phyloP scores from a whole-genome alignment of 371 early-diverging fungal species.

The Apophysomyces variabilis region DNA sequence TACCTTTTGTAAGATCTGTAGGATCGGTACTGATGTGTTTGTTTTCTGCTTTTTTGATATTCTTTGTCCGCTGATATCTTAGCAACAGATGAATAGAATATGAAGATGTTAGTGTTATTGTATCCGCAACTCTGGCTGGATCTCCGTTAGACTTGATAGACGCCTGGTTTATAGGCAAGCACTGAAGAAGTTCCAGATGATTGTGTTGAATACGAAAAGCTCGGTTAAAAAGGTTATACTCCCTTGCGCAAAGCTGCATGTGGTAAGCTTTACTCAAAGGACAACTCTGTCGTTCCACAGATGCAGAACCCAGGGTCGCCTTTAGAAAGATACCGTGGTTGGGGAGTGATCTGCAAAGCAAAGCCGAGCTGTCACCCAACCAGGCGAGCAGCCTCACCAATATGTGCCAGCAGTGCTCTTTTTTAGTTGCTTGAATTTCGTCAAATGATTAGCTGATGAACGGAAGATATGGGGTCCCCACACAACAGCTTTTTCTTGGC shows the following conservation, averaged over 20 bases:
- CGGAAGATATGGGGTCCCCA: neutral
- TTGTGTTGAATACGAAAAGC: neutral
- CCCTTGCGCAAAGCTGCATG: neutral
- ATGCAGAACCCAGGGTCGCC: neutral
- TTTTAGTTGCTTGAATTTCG: neutral
- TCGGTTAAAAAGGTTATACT: neutral
- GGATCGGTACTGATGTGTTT: too few species aligned
- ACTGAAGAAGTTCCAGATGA: neutral
- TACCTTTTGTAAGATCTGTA: too few species aligned
- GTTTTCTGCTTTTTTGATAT: too few species aligned
- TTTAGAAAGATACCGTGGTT: neutral
- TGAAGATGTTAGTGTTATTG: neutral
- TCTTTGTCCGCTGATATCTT: too few species aligned
- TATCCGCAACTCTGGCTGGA: neutral
- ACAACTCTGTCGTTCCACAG: neutral
- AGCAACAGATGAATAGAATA: too few species aligned
- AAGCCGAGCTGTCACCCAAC: neutral
- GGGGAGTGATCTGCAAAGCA: constrained; percentile 5
- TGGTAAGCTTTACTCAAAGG: constrained; percentile 1
- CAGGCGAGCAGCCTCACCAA: neutral
- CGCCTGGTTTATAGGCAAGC: neutral
- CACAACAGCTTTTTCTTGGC: too few species aligned
- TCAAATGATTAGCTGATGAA: neutral
- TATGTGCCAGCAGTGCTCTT: neutral
- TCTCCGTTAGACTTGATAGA: neutral